Conservation (phyloP, 2,329 filamentous ascomycete species). For the Fusarium nurragi region DNA sequence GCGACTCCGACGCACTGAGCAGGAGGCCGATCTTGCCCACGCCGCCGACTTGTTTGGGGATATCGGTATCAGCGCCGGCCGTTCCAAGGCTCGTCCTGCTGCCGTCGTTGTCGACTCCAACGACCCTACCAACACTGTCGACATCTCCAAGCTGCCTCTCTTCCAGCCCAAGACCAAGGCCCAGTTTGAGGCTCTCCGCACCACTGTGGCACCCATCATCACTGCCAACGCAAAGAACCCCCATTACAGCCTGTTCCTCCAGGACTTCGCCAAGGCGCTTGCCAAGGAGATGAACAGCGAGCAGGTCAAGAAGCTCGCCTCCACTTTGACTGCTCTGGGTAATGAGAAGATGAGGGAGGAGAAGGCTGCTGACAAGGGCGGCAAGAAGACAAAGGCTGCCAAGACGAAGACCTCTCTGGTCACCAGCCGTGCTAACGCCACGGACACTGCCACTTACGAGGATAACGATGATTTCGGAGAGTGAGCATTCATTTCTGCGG, state of each 20-base stretch:
- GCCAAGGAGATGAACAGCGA: slow-evolving; percentile 88
- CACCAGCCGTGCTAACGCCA: slow-evolving; percentile 66
- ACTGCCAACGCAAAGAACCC: slow-evolving; percentile 82
- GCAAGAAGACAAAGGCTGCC: slow-evolving; percentile 96
- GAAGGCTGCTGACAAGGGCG: slow-evolving; percentile 91
- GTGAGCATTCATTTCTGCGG: slow-evolving; percentile 62
- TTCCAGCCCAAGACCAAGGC: slow-evolving; percentile 91
- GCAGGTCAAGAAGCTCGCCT: slow-evolving; percentile 96
- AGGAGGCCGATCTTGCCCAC: slow-evolving; percentile 88
- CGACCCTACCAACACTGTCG: slow-evolving; percentile 81
- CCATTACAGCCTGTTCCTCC: slow-evolving; percentile 88
- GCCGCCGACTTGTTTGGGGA: slow-evolving; percentile 90
- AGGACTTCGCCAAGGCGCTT: slow-evolving; percentile 89
- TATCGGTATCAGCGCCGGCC: slow-evolving; percentile 72
- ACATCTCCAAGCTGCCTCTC: slow-evolving; percentile 80
- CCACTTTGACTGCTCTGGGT: slow-evolving; percentile 83
- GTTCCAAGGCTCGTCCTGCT: slow-evolving; percentile 72
- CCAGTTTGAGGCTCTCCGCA: slow-evolving; percentile 83
- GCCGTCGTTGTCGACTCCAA: slow-evolving; percentile 74
- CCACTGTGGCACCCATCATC: slow-evolving; percentile 82
- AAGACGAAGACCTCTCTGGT: slow-evolving; percentile 93
- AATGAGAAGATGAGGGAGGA: slow-evolving; percentile 99
- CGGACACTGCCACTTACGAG: slow-evolving; percentile 77
- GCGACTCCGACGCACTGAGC: slow-evolving; percentile 80
- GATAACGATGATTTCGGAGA: slow-evolving; percentile 85